Evolutionary conservation across 2,329 filamentous ascomycete genomes (phyloP).

Genomic region (Fusarium bactridioides): DNA sequence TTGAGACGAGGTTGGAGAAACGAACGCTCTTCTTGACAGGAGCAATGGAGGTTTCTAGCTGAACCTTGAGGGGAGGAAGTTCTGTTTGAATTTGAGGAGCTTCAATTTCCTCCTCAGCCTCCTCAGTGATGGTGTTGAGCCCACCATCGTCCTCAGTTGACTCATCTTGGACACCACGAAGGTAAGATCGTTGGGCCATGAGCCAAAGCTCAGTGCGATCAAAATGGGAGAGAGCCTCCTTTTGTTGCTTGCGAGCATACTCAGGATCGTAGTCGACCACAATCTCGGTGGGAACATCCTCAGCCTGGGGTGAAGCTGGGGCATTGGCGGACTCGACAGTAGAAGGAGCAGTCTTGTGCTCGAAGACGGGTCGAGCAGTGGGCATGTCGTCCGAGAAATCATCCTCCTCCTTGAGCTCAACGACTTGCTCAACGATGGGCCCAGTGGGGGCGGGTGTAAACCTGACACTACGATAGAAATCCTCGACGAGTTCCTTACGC

Average conservation of each 20-base stretch:
- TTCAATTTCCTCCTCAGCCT: constrained; percentile 43
- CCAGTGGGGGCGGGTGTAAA: constrained; percentile 51
- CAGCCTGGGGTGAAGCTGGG: constrained; percentile 55
- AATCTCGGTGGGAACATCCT: constrained; percentile 70
- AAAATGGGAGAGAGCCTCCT: constrained; percentile 75
- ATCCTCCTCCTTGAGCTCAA: constrained; percentile 63
- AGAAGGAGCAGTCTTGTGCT: constrained; percentile 44
- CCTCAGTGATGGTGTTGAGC: constrained; percentile 49
- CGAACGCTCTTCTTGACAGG: constrained; percentile 76
- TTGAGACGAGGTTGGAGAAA: constrained; percentile 67
- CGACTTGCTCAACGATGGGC: constrained; percentile 67
- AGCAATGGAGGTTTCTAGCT: constrained; percentile 32
- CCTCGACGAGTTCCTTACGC: constrained; percentile 49
- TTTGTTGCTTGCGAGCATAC: constrained; percentile 77
- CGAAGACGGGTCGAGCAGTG: constrained; percentile 65
- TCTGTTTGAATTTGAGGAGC: constrained; percentile 42
- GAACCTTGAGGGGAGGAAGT: constrained; percentile 22
- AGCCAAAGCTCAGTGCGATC: constrained; percentile 91
- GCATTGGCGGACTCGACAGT: constrained; percentile 45
- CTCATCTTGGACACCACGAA: constrained; percentile 69
- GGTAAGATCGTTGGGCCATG: constrained; percentile 79
- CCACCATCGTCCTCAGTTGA: constrained; percentile 47
- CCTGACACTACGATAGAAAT: constrained; percentile 50
- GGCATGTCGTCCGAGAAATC: constrained; percentile 68
- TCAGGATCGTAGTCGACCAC: constrained; percentile 76